Conservation (phyloP, 108 stramenopile genomes). For the Cyclotella cryptica region DNA sequence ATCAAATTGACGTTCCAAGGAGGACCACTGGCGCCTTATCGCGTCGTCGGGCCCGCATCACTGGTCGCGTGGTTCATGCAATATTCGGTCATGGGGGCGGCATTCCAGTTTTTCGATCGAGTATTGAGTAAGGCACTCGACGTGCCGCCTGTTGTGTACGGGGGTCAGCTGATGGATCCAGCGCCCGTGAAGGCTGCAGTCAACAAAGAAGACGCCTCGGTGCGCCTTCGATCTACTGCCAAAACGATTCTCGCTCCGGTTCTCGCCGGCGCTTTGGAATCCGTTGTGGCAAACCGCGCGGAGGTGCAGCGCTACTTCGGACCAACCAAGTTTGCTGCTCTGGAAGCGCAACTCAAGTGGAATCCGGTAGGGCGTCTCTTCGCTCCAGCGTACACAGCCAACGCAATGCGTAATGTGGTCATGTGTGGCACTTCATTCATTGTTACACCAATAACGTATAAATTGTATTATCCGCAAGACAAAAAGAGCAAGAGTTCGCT, state of each 20-base stretch:
- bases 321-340: conserved; percentile 39
- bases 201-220: conserved; percentile 19
- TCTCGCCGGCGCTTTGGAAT: conserved; percentile 63
- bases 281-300: conserved; percentile 72
- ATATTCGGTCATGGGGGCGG: conserved; percentile 76
- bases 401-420: conserved; percentile 59
- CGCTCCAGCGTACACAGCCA: conserved; percentile 57
- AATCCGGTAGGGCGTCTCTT: conserved; percentile 36
- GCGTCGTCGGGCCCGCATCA: conserved; percentile 70
- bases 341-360: conserved; percentile 54
- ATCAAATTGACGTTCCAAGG: conserved; percentile 62
- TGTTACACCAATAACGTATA: conserved; percentile 74
- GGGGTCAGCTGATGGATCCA: conserved; percentile 68
- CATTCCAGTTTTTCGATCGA: conserved; percentile 75
- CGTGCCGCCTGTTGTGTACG: conserved; percentile 67
- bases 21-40: conserved; percentile 67
- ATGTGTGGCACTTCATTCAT: conserved; percentile 75
- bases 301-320: conserved; percentile 83
- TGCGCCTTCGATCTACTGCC: conserved; percentile 31
- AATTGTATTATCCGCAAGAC: conserved; percentile 77
- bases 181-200: conserved; percentile 11
- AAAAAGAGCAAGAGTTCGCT: conserved; percentile 59
- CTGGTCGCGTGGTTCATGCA: conserved; percentile 83
- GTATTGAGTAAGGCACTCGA: conserved; percentile 53
- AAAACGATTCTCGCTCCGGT: conserved; percentile 63